Conservation (phyloP, 306 rosid genomes). For the Trifolium subterraneum region DNA sequence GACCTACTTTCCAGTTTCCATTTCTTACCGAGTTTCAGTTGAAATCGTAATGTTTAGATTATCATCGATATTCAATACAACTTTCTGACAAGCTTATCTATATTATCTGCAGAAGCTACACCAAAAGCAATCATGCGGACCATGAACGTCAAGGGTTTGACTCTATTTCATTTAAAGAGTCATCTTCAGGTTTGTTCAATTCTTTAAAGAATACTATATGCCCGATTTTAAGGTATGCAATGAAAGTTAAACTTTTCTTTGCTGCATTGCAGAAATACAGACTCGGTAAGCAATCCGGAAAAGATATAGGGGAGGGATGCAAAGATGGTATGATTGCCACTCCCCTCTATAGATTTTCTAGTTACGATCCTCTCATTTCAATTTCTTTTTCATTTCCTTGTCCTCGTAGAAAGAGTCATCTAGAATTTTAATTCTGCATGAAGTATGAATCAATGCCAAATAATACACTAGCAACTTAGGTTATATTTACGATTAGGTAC, state of each 20-base stretch:
- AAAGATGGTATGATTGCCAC: slow-evolving; percentile 79
- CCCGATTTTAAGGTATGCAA: slow-evolving; percentile 22
- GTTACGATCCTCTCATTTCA: slow-evolving; percentile 38
- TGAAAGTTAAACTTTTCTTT: slow-evolving; percentile 39
- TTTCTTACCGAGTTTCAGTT: background rate
- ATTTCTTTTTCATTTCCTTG: slow-evolving; percentile 1
- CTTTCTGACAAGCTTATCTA: slow-evolving; percentile 46
- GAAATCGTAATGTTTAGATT: slow-evolving; percentile 22
- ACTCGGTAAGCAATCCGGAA: slow-evolving; percentile 96
- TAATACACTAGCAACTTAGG: slow-evolving; percentile 12
- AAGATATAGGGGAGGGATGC: slow-evolving; percentile 84
- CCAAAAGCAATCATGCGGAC: slow-evolving; percentile 99
- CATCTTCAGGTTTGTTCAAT: slow-evolving; percentile 84
- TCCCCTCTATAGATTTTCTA: slow-evolving; percentile 42
- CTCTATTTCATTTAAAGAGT: slow-evolving; percentile 97
- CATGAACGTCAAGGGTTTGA: slow-evolving; percentile 98
- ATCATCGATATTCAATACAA: slow-evolving; percentile 38
- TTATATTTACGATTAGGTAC: slow-evolving; percentile 14
- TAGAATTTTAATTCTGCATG: background rate
- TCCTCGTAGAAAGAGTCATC: too few relatives aligned
- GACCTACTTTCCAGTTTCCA: slow-evolving; percentile 28
- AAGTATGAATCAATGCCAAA: slow-evolving; percentile 22
- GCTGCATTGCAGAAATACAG: slow-evolving; percentile 84
- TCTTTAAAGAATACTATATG: background rate
- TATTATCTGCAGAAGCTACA: slow-evolving; percentile 89